Conservation (phyloP, 148 eudicot species). For the Euryodendron excelsum region DNA sequence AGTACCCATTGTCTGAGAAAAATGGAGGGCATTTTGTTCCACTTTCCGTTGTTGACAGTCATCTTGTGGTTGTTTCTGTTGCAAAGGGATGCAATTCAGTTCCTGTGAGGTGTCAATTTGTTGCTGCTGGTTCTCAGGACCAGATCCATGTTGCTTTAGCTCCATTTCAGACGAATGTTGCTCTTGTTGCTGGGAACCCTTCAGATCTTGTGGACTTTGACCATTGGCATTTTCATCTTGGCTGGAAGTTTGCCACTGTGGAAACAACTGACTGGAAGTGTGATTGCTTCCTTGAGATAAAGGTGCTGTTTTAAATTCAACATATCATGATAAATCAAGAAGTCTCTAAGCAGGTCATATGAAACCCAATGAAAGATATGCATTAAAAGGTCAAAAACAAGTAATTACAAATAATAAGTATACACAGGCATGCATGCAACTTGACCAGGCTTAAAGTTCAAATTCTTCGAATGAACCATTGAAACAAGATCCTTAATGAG, state of each 20-base stretch:
- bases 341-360: background rate
- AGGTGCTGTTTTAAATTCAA: slow-evolving; percentile 32
- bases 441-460: background rate
- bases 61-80: slow-evolving; percentile 38
- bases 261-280: slow-evolving; percentile 48
- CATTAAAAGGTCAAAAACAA: background rate
- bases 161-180: slow-evolving; percentile 46
- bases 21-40: slow-evolving; percentile 40
- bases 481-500: background rate
- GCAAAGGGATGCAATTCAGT: slow-evolving; percentile 32
- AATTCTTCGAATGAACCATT: background rate
- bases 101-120: slow-evolving; percentile 37
- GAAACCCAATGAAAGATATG: background rate
- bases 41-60: slow-evolving; percentile 29
- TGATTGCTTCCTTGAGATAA: slow-evolving; percentile 64
- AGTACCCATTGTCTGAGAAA: slow-evolving; percentile 36
- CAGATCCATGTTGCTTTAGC: slow-evolving; percentile 39
- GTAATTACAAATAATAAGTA: no score
- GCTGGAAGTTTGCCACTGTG: slow-evolving; percentile 63
- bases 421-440: background rate
- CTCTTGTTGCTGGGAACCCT: slow-evolving; percentile 33
- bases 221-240: slow-evolving; percentile 41
- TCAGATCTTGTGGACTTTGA: slow-evolving; percentile 43
- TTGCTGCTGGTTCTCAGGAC: slow-evolving; percentile 37
- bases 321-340: slow-evolving; percentile 1